A percentile compares a stretch with the other conserved stretches of the same genome.
These are phyloP conservation scores for Cytospora piceae DNA, from an alignment of 2,329 filamentous ascomycete genomes.

Conservation along the genomic window DNA sequence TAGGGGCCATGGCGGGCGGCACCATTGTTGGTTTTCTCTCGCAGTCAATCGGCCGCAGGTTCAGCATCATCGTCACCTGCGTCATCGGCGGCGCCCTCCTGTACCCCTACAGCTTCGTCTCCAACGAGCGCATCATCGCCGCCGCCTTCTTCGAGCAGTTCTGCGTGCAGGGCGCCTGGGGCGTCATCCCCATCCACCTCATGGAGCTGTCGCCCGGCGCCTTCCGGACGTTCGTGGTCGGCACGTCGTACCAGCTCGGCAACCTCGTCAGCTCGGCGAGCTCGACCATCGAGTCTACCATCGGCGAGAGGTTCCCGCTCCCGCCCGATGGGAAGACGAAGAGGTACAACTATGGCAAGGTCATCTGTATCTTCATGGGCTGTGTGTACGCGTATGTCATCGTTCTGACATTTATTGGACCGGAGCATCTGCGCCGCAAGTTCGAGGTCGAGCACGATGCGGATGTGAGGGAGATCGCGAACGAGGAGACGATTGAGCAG, in stretches of 20 bases:
- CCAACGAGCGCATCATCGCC: slow-evolving; percentile 67
- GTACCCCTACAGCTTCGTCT: slow-evolving; percentile 80
- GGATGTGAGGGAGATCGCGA: slow-evolving; percentile 52
- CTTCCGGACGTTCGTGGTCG: slow-evolving; percentile 75
- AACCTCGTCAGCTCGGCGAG: slow-evolving; percentile 73
- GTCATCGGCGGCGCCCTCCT: slow-evolving; percentile 73
- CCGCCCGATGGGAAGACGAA: slow-evolving; percentile 53
- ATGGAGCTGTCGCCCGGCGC: slow-evolving; percentile 76
- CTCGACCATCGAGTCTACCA: slow-evolving; percentile 75
- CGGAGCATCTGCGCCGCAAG: slow-evolving; percentile 55
- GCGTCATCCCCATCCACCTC: slow-evolving; percentile 74
- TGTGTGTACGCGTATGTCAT: slow-evolving; percentile 73
- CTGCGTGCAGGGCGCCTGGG: slow-evolving; percentile 78
- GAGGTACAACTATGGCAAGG: slow-evolving; percentile 76
- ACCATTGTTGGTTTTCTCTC: slow-evolving; percentile 68
- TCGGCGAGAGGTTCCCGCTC: slow-evolving; percentile 76
- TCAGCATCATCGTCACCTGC: slow-evolving; percentile 69
- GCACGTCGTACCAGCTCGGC: slow-evolving; percentile 75
- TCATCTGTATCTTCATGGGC: slow-evolving; percentile 91
- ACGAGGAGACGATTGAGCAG: slow-evolving; percentile 41
- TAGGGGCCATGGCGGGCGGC: slow-evolving; percentile 72
- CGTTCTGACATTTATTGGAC: slow-evolving; percentile 64
- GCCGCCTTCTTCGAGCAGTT: slow-evolving; percentile 86
- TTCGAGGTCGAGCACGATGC: slow-evolving; percentile 56
- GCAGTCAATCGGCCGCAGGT: slow-evolving; percentile 70